Conservation (phyloP, 129 eudicot species). For the Helichrysum umbraculigerum region DNA sequence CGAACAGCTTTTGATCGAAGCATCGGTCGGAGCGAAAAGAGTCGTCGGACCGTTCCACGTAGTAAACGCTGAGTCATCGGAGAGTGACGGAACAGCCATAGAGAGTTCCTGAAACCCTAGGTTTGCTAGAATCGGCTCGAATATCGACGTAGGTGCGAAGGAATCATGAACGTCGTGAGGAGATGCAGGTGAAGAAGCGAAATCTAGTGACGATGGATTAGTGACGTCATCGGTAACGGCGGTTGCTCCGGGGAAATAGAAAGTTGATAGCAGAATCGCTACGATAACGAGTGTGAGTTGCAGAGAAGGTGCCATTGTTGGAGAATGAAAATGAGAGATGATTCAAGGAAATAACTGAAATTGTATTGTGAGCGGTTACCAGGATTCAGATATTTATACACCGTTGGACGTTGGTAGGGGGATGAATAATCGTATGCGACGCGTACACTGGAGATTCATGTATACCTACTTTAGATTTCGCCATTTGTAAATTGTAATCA, state of each 20-base stretch:
- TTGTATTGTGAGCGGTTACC: slow-evolving; percentile 10
- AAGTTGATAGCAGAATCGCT: slow-evolving; percentile 39
- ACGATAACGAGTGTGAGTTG: slow-evolving; percentile 35
- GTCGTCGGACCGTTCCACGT: slow-evolving; percentile 63
- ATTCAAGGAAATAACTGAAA: slow-evolving; percentile 2
- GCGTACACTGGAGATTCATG: slow-evolving; percentile 1
- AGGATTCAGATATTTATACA: slow-evolving; percentile 26
- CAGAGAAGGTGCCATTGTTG: slow-evolving; percentile 45
- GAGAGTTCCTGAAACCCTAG: slow-evolving; percentile 68
- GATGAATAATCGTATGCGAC: not conserved
- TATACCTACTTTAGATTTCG: slow-evolving; percentile 1
- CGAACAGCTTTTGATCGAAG: slow-evolving; percentile 63
- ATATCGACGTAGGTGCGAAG: slow-evolving; percentile 39
- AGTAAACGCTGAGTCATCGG: slow-evolving; percentile 51
- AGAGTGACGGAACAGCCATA: slow-evolving; percentile 55
- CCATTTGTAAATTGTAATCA: slow-evolving; percentile 23
- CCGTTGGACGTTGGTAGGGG: not conserved
- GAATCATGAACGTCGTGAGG: slow-evolving; percentile 42
- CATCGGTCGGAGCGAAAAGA: slow-evolving; percentile 74
- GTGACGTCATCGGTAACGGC: slow-evolving; percentile 24
- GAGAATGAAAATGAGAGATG: slow-evolving; percentile 11
- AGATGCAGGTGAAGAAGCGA: slow-evolving; percentile 33
- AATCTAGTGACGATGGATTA: slow-evolving; percentile 16
- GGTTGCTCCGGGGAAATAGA: slow-evolving; percentile 37
- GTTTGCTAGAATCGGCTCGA: slow-evolving; percentile 55